These are phyloP conservation scores for Diaporthe sp. DNA, from an alignment of 2,329 filamentous ascomycete species.

Conservation along the genomic window DNA sequence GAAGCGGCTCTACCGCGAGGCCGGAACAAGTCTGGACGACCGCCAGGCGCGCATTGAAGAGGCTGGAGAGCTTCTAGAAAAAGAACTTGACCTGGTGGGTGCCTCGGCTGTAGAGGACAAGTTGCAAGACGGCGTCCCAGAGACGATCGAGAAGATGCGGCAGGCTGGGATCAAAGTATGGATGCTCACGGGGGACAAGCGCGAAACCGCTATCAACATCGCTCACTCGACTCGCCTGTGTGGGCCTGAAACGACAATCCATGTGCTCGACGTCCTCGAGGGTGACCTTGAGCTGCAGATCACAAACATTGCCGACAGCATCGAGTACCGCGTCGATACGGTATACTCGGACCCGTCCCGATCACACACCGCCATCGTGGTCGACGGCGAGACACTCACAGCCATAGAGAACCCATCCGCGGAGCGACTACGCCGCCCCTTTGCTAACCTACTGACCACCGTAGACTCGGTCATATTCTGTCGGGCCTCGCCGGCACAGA, in stretches of 20 bases:
- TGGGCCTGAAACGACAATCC: constrained; percentile 81
- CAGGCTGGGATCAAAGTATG: constrained; percentile 90
- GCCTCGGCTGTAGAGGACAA: constrained; percentile 94
- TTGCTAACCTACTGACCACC: constrained; percentile 84
- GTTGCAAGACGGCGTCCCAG: constrained; percentile 86
- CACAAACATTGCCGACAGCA: constrained; percentile 72
- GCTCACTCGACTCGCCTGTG: constrained; percentile 80
- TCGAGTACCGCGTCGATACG: constrained; percentile 60
- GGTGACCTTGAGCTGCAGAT: constrained; percentile 78
- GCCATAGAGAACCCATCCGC: constrained; percentile 44
- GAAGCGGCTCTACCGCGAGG: constrained; percentile 82
- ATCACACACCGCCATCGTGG: constrained; percentile 84
- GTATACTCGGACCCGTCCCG: constrained; percentile 48
- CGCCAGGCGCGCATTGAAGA: constrained; percentile 83
- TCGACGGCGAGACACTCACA: constrained; percentile 72
- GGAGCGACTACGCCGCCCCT: constrained; percentile 64
- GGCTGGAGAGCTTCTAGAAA: constrained; percentile 84
- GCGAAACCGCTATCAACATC: constrained; percentile 90
- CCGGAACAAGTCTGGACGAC: constrained; percentile 82
- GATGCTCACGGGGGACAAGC: constrained; percentile 93
- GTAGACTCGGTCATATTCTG: constrained; percentile 95
- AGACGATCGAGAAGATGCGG: constrained; percentile 86
- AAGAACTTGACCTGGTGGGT: constrained; percentile 81
- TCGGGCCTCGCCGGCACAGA: constrained; percentile 89
- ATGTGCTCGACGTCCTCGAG: constrained; percentile 76